Evolutionary conservation across 2,329 filamentous ascomycete genomes (phyloP).

Genomic region (Aureobasidium sp.): DNA sequence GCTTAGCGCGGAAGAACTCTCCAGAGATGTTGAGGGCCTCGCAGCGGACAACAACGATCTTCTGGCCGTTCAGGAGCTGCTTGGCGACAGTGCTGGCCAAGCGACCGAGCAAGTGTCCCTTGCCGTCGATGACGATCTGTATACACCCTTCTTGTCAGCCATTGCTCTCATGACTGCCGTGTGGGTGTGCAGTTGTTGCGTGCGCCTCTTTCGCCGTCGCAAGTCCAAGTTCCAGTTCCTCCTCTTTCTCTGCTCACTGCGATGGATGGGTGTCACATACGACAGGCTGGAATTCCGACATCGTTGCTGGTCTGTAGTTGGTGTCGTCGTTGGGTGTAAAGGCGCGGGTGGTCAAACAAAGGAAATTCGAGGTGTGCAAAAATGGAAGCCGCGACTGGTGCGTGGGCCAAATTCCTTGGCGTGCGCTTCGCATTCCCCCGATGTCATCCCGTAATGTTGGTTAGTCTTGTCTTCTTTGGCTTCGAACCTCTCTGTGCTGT

Average conservation of each 20-base stretch:
- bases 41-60: conserved; percentile 98
- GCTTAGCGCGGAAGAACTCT: conserved; percentile 99
- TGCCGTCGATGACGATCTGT: conserved; percentile 98
- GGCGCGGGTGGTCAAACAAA: neutral
- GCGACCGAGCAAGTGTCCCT: conserved; percentile 99
- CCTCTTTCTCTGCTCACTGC: conserved; percentile 1
- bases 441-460: too few species aligned
- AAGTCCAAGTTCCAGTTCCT: neutral
- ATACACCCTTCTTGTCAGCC: conserved; percentile 13
- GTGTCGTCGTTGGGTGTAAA: neutral
- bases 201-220: conserved; percentile 1
- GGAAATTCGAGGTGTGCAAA: neutral
- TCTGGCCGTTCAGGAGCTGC: conserved; percentile 98
- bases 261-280: conserved; percentile 37
- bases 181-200: neutral
- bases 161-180: conserved; percentile 6
- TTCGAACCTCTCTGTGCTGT: too few species aligned
- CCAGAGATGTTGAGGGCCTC: conserved; percentile 99
- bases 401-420: too few species aligned
- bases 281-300: conserved; percentile 57
- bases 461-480: too few species aligned
- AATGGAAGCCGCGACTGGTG: neutral
- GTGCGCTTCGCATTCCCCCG: too few species aligned
- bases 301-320: conserved; percentile 32
- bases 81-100: conserved; percentile 97